These are phyloP conservation scores for Beauveria pseudobassiana DNA, from an alignment of 2,329 filamentous ascomycete species.

Conservation along the genomic window DNA sequence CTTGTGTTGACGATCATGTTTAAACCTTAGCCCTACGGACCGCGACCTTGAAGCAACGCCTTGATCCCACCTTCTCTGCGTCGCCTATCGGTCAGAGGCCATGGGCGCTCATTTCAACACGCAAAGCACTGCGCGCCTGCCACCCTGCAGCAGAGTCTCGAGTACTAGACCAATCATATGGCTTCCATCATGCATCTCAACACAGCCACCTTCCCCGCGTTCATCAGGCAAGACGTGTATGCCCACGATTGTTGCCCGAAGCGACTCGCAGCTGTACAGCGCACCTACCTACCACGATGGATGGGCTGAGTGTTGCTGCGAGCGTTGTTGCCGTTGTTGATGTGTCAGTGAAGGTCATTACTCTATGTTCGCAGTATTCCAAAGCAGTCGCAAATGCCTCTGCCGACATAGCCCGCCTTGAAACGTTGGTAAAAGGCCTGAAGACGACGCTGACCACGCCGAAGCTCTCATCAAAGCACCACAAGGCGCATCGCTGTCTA, in stretches of 20 bases:
- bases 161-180: not conserved
- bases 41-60: not conserved
- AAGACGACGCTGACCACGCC: not conserved
- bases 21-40: no score
- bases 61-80: not conserved
- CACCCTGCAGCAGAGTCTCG: not conserved
- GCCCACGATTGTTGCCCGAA: not conserved
- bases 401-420: constrained; percentile 1
- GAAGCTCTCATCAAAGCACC: not conserved
- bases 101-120: not conserved
- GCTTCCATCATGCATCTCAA: not conserved
- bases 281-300: not conserved
- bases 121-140: not conserved
- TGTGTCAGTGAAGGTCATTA: constrained; percentile 2
- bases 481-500: not conserved
- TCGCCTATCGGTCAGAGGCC: not conserved
- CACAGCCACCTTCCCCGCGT: not conserved
- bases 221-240: not conserved
- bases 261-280: not conserved
- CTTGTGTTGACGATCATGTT: no score
- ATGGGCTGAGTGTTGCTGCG: constrained; percentile 1
- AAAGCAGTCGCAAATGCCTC: constrained; percentile 4
- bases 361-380: constrained; percentile 5
- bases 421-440: not conserved
- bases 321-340: constrained; percentile 6